These are phyloP conservation scores for Blastomyces emzantsi DNA, from an alignment of 2,329 filamentous ascomycete species.

Conservation along the genomic window DNA sequence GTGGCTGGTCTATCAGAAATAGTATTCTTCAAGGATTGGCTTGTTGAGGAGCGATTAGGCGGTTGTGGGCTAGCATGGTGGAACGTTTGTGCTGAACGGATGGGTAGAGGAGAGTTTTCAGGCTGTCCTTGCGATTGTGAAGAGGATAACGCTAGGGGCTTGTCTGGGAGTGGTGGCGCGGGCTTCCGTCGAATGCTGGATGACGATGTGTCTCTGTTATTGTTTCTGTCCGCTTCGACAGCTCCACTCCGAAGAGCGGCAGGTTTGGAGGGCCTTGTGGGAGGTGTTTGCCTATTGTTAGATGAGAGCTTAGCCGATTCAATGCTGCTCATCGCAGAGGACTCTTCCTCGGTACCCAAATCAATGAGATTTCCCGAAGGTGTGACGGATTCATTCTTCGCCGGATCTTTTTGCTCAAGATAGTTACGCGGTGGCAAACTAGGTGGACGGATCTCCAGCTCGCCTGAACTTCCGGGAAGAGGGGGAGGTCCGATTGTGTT, in stretches of 20 bases:
- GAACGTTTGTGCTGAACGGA: not conserved
- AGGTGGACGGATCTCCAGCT: conserved; percentile 30
- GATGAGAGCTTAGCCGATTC: conserved; percentile 20
- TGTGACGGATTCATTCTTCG: conserved; percentile 15
- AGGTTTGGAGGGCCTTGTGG: conserved; percentile 39
- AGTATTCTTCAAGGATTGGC: not conserved
- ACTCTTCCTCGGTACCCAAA: conserved; percentile 22
- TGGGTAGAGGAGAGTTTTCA: not conserved
- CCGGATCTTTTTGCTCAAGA: conserved; percentile 18
- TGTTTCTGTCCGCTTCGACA: conserved; percentile 10
- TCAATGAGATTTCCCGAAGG: conserved; percentile 33
- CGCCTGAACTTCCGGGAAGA: conserved; percentile 21
- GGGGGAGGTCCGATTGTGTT: conserved; percentile 21
- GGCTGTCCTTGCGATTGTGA: not conserved
- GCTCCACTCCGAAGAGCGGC: conserved; percentile 21
- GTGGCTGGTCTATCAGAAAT: not conserved
- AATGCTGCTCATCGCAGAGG: conserved; percentile 21
- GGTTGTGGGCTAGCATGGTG: not conserved
- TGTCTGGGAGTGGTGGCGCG: conserved; percentile 15
- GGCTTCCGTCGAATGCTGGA: conserved; percentile 16
- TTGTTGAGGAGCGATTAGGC: not conserved
- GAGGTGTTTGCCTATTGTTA: conserved; percentile 24
- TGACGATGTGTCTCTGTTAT: conserved; percentile 4
- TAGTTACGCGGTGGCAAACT: conserved; percentile 32
- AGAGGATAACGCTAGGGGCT: conserved; percentile 13